These are phyloP conservation scores for Samsoniella hepiali DNA, from an alignment of 2,329 filamentous ascomycete genomes.

Conservation along the genomic window DNA sequence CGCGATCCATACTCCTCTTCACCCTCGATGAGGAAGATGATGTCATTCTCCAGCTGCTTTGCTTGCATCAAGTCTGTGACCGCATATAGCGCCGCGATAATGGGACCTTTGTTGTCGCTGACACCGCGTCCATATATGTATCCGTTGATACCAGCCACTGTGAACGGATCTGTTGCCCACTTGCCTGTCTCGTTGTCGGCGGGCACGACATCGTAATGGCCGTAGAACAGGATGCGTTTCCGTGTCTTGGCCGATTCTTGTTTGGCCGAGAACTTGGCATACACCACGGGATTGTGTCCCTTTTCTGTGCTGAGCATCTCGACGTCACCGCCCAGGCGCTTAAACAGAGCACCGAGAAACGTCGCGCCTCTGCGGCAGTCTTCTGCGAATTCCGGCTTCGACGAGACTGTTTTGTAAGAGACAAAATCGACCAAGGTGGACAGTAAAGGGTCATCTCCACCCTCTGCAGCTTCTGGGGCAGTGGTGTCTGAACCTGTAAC, in stretches of 20 bases:
- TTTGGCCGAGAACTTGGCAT: constrained; percentile 81
- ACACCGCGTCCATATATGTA: constrained; percentile 95
- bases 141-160: constrained; percentile 83
- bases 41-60: constrained; percentile 80
- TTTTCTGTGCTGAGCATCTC: constrained; percentile 84
- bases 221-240: constrained; percentile 93
- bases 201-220: constrained; percentile 95
- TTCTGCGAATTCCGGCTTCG: constrained; percentile 77
- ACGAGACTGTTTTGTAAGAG: constrained; percentile 87
- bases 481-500: constrained; percentile 45
- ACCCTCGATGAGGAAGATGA: constrained; percentile 92
- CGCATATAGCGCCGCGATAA: constrained; percentile 89
- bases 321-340: constrained; percentile 83
- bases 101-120: constrained; percentile 95
- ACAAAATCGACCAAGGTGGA: constrained; percentile 82
- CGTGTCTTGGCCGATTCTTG: constrained; percentile 60
- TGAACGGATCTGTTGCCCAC: constrained; percentile 86
- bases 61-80: constrained; percentile 84
- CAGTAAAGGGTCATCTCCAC: constrained; percentile 53
- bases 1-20: constrained; percentile 94
- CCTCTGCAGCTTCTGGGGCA: constrained; percentile 36
- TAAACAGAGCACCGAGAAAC: constrained; percentile 85
- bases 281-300: constrained; percentile 85
- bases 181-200: constrained; percentile 79
- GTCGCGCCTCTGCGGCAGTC: constrained; percentile 92